A percentile compares a stretch with the other conserved stretches of the same genome.
Conservation (phyloP, 1,139 yeast genomes). For the Blastobotrys capitulatus region DNA sequence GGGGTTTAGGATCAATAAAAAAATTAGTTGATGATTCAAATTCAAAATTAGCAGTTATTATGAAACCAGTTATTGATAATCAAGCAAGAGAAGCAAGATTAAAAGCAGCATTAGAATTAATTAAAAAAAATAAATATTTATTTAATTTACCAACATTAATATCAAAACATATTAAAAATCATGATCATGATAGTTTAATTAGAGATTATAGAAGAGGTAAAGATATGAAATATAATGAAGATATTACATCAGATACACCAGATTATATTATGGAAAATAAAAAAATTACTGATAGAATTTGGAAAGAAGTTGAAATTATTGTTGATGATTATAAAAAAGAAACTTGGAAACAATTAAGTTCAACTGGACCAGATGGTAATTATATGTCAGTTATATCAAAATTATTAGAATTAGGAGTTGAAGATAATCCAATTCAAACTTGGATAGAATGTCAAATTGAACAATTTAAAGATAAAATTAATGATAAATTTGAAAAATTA, state of each 20-base stretch:
- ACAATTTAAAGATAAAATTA: conserved; percentile 36
- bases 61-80: conserved; percentile 71
- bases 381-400: conserved; percentile 54
- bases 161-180: conserved; percentile 45
- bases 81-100: conserved; percentile 57
- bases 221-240: conserved; percentile 32
- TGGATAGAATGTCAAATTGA: conserved; percentile 51
- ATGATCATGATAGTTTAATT: conserved; percentile 66
- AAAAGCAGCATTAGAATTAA: conserved; percentile 53
- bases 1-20: conserved; percentile 32
- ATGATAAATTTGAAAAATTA: conserved; percentile 37
- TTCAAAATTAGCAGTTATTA: conserved; percentile 51
- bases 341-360: conserved; percentile 54
- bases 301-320: conserved; percentile 61
- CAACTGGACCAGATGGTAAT: conserved; percentile 37
- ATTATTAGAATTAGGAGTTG: conserved; percentile 53
- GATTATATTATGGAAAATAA: conserved; percentile 25
- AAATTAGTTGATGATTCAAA: conserved; percentile 33
- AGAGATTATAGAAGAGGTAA: conserved; percentile 62
- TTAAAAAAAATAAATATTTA: conserved; percentile 56
- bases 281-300: conserved; percentile 46
- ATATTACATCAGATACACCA: conserved; percentile 28
- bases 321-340: conserved; percentile 59
- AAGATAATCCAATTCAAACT: conserved; percentile 58
- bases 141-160: conserved; percentile 69